These are phyloP conservation scores for Plantago lanceolata DNA, from an alignment of 305 asterid genomes.

Conservation along the genomic window DNA sequence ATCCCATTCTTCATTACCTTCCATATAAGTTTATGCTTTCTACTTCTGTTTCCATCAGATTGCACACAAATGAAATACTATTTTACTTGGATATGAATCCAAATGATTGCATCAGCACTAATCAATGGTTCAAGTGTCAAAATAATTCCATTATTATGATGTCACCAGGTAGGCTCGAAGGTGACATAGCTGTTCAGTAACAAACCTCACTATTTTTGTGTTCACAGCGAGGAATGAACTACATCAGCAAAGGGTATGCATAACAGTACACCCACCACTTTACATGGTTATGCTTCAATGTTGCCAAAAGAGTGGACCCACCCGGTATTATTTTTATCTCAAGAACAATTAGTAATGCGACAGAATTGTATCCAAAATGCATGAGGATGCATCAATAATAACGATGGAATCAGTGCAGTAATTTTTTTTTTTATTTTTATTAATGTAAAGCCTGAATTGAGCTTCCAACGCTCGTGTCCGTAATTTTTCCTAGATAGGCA, in stretches of 20 bases:
- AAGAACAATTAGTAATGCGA: no score
- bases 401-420: no score
- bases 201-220: no score
- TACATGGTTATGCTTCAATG: not conserved
- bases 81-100: constrained; percentile 6
- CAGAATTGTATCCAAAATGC: no score
- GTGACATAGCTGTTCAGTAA: no score
- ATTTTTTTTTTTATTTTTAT: no score
- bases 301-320: constrained; percentile 19
- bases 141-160: not conserved
- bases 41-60: constrained; percentile 3
- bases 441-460: no score
- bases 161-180: no score
- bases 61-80: no score
- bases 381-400: no score
- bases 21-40: constrained; percentile 1
- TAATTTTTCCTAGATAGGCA: constrained; percentile 4
- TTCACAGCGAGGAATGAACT: not conserved
- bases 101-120: constrained; percentile 10
- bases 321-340: no score
- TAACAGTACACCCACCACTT: not conserved
- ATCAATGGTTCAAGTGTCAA: not conserved
- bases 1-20: constrained; percentile 8
- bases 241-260: not conserved
- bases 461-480: constrained; percentile 11